Conservation (phyloP, 306 rosid species). For the Sesbania bispinosa region DNA sequence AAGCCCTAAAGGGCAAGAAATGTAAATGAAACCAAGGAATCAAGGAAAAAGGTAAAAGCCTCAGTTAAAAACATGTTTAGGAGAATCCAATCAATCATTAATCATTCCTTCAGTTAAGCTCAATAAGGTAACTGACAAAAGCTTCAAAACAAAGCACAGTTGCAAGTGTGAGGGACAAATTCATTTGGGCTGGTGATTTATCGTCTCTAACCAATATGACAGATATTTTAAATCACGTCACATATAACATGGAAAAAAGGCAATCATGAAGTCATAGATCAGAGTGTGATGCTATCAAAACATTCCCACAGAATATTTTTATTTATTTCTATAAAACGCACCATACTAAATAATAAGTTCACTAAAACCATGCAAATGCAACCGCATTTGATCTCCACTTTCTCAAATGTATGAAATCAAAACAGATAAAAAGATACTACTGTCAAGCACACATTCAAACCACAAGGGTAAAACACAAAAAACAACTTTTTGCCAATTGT, state of each 20-base stretch:
- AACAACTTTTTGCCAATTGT: background rate
- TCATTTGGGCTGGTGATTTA: background rate
- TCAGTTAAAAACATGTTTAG: background rate
- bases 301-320: background rate
- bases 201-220: background rate
- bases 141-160: background rate
- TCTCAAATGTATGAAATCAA: background rate
- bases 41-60: background rate
- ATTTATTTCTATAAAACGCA: background rate
- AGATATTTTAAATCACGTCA: background rate
- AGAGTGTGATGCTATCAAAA: background rate
- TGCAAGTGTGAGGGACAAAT: background rate
- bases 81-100: background rate
- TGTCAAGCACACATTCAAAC: background rate
- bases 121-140: background rate
- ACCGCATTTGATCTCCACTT: background rate
- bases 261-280: background rate
- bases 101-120: background rate
- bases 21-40: background rate
- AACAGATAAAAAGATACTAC: background rate
- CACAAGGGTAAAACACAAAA: background rate
- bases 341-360: background rate
- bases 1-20: slow-evolving; percentile 3
- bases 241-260: background rate
- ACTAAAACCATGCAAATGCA: background rate